Conservation (phyloP, 2,329 filamentous ascomycete genomes). For the Hortaea sp. region DNA sequence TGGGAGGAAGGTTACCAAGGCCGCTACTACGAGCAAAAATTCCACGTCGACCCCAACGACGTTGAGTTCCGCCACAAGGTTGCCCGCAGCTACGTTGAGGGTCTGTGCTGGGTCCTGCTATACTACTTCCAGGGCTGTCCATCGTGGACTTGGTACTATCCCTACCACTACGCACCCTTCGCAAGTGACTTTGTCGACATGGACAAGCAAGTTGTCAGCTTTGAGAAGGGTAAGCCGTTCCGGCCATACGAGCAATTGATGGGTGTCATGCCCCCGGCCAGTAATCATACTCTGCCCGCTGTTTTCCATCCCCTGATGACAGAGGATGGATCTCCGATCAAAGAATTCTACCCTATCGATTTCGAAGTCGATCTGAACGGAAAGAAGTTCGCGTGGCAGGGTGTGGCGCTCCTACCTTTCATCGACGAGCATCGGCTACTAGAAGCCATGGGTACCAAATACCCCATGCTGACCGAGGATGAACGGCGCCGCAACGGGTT, state of each 20-base stretch:
- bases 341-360: conserved; percentile 94
- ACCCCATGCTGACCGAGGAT: conserved; percentile 65
- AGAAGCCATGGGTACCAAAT: conserved; percentile 70
- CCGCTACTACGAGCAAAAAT: conserved; percentile 96
- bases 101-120: conserved; percentile 84
- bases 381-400: conserved; percentile 98
- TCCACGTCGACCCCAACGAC: conserved; percentile 71
- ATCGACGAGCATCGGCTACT: conserved; percentile 87
- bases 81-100: conserved; percentile 84
- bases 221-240: conserved; percentile 69
- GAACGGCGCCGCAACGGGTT: conserved; percentile 69
- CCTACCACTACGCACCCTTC: conserved; percentile 96
- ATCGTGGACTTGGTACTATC: conserved; percentile 99
- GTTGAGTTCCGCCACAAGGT: conserved; percentile 81
- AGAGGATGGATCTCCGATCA: conserved; percentile 76
- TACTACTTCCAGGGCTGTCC: conserved; percentile 99
- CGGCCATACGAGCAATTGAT: conserved; percentile 94
- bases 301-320: conserved; percentile 89
- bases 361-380: conserved; percentile 92
- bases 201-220: conserved; percentile 9
- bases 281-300: conserved; percentile 79
- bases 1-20: conserved; percentile 96
- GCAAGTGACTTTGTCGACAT: conserved; percentile 88
- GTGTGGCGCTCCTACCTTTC: conserved; percentile 84
- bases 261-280: conserved; percentile 91